Conservation (phyloP, 2,329 filamentous ascomycete genomes). For the Penicillium sp. region DNA sequence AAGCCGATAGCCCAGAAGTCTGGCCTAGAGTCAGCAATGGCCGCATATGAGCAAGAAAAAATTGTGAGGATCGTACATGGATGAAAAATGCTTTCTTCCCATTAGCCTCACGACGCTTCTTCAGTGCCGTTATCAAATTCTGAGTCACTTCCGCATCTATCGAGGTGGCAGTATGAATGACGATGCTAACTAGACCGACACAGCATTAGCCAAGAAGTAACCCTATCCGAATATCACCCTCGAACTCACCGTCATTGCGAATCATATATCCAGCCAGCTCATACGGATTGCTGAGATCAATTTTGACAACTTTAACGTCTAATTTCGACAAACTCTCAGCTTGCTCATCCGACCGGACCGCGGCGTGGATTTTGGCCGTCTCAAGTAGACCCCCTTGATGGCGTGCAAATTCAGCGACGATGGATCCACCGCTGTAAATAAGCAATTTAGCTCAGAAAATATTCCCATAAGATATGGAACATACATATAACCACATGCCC, state of each 20-base stretch:
- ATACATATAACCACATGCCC: constrained; percentile 2
- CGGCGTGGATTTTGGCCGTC: constrained; percentile 1
- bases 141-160: background rate
- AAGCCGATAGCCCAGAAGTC: constrained; percentile 6
- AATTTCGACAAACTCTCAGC: background rate
- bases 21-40: background rate
- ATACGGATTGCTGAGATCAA: constrained; percentile 6
- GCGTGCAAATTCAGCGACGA: constrained; percentile 4
- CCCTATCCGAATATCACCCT: background rate
- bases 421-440: constrained; percentile 5
- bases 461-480: background rate
- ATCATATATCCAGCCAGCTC: constrained; percentile 3
- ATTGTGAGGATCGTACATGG: background rate
- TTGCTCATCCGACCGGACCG: constrained; percentile 8
- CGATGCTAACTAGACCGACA: constrained; percentile 3
- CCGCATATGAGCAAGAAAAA: background rate
- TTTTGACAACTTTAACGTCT: background rate
- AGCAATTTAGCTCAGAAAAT: background rate
- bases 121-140: constrained; percentile 4
- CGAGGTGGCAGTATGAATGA: constrained; percentile 9
- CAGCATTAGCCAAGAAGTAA: background rate
- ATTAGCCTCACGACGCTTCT: constrained; percentile 4
- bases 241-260: constrained; percentile 1
- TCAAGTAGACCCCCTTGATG: background rate
- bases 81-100: constrained; percentile 7